Evolutionary conservation across 768 basidiomycete species (phyloP).

Genomic region (Vararia minispora): DNA sequence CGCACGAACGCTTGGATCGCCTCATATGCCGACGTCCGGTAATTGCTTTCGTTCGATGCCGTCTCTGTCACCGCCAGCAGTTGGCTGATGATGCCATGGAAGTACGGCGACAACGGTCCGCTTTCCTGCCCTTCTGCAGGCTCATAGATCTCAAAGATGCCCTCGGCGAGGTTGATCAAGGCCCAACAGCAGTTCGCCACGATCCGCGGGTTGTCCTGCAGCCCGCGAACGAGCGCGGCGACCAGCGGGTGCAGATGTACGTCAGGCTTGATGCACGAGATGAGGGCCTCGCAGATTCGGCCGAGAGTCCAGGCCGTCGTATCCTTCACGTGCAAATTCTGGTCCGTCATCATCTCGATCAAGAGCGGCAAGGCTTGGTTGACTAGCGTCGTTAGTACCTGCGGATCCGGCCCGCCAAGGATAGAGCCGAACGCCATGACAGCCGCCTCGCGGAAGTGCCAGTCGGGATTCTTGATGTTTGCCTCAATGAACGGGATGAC

Average conservation of each 20-base stretch:
- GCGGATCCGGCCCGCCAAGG: conserved; percentile 89
- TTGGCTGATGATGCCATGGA: conserved; percentile 75
- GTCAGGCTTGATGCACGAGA: conserved; percentile 79
- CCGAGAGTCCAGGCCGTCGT: conserved; percentile 98
- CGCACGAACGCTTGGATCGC: conserved; percentile 83
- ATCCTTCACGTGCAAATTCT: conserved; percentile 82
- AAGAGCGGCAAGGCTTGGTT: conserved; percentile 89
- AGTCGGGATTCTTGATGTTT: conserved; percentile 85
- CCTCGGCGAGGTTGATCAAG: conserved; percentile 90
- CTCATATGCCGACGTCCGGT: conserved; percentile 91
- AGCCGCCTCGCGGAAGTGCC: conserved; percentile 94
- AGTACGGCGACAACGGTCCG: conserved; percentile 78
- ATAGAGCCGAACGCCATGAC: conserved; percentile 99
- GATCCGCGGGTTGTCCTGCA: conserved; percentile 76
- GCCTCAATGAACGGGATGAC: conserved; percentile 98
- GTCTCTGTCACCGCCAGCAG: conserved; percentile 82
- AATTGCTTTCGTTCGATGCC: conserved; percentile 84
- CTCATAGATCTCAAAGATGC: conserved; percentile 65
- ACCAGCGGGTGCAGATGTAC: conserved; percentile 78
- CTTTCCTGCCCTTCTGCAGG: conserved; percentile 39
- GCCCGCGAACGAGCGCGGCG: conserved; percentile 69
- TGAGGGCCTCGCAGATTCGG: conserved; percentile 84
- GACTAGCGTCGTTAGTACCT: conserved; percentile 80
- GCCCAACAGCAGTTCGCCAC: conserved; percentile 94
- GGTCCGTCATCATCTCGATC: conserved; percentile 91